Evolutionary conservation across 495 filamentous ascomycete species (phyloP).

Genomic region (Thermochaetoides thermophila): DNA sequence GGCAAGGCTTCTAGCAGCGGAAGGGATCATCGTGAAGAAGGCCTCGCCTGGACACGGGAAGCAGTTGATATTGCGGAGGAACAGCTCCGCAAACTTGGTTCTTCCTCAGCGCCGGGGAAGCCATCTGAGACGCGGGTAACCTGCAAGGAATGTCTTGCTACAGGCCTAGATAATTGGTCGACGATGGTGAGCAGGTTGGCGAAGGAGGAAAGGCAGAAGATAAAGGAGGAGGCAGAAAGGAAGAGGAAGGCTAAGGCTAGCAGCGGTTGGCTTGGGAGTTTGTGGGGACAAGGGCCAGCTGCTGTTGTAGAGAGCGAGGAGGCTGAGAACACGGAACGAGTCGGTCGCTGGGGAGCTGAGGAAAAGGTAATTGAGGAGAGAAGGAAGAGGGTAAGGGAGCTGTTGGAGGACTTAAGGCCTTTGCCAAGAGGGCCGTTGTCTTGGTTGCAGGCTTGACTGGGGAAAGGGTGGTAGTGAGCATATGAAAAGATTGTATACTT

Average conservation of each 20-base stretch:
- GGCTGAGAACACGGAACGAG: conserved; percentile 7
- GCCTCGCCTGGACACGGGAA: conserved; percentile 73
- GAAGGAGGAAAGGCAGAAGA: conserved; percentile 33
- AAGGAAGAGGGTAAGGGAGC: conserved; percentile 26
- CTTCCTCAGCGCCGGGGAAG: no score
- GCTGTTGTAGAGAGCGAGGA: conserved; percentile 25
- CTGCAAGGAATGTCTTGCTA: conserved; percentile 58
- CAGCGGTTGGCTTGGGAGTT: neutral
- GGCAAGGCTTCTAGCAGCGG: conserved; percentile 8
- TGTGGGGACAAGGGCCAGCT: conserved; percentile 2
- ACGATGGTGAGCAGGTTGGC: conserved; percentile 51
- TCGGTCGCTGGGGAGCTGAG: conserved; percentile 36
- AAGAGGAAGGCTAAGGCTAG: conserved; percentile 22
- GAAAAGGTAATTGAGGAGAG: conserved; percentile 36
- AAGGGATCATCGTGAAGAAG: conserved; percentile 35
- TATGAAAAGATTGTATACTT: no score
- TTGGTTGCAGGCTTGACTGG: conserved; percentile 23
- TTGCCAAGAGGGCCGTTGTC: conserved; percentile 20
- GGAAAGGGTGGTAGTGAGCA: neutral
- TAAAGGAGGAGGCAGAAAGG: conserved; percentile 20
- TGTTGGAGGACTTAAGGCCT: conserved; percentile 32
- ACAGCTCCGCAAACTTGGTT: conserved; percentile 29
- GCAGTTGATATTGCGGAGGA: conserved; percentile 53
- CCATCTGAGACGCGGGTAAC: conserved; percentile 36
- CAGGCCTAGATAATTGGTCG: conserved; percentile 61